phyloP scores from a whole-genome alignment of 805 yeast genomes.

The Metschnikowia gelsemii region DNA sequence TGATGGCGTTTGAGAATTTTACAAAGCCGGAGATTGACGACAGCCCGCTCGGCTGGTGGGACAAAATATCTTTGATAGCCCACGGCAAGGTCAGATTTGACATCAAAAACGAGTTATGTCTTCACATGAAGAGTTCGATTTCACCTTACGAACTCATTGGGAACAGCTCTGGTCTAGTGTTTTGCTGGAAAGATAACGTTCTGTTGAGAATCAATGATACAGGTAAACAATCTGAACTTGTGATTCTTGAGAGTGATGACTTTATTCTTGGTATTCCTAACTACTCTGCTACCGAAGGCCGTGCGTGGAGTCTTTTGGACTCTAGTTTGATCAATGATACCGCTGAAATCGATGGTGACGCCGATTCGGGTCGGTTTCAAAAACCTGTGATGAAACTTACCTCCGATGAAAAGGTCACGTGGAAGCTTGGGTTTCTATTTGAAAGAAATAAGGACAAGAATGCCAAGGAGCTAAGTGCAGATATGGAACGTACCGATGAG shows the following conservation, averaged over 20 bases:
- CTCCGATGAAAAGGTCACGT: constrained; percentile 60
- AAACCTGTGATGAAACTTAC: constrained; percentile 55
- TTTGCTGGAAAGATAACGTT: constrained; percentile 61
- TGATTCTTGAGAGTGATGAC: constrained; percentile 53
- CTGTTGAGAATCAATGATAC: constrained; percentile 50
- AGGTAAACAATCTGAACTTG: constrained; percentile 47
- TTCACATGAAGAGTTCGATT: constrained; percentile 60
- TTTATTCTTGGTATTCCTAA: constrained; percentile 60
- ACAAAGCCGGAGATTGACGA: constrained; percentile 47
- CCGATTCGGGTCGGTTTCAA: constrained; percentile 32
- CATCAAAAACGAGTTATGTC: constrained; percentile 52
- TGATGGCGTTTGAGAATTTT: constrained; percentile 41
- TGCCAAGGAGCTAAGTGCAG: constrained; percentile 32
- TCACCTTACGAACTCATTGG: constrained; percentile 61
- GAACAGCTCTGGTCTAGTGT: constrained; percentile 60
- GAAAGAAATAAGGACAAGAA: constrained; percentile 53
- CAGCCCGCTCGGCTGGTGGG: constrained; percentile 50
- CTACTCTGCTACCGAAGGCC: constrained; percentile 37
- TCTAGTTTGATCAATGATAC: constrained; percentile 19
- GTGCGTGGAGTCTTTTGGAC: constrained; percentile 40
- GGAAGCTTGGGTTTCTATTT: constrained; percentile 75
- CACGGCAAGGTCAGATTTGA: constrained; percentile 54
- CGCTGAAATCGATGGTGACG: constrained; percentile 20
- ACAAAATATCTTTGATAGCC: constrained; percentile 51
- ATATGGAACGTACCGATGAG: constrained; percentile 44